Conservation (phyloP, 306 rosid genomes). For the Astragalus glycyphyllos region DNA sequence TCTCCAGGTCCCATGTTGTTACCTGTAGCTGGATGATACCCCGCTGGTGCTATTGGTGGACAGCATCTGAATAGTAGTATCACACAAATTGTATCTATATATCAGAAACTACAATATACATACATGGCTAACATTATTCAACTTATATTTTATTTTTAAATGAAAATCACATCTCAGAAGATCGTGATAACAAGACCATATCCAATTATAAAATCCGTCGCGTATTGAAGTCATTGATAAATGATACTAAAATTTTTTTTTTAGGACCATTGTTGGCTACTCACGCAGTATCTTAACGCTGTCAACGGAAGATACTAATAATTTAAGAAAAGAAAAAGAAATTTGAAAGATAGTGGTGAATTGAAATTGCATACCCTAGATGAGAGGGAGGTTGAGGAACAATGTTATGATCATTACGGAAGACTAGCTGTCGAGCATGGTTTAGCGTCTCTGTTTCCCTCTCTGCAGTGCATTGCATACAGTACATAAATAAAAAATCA, state of each 20-base stretch:
- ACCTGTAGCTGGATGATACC: conserved; percentile 53
- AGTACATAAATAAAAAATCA: conserved; percentile 30
- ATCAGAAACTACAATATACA: not conserved
- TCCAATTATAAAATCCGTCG: too few relatives aligned
- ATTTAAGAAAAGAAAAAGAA: not conserved
- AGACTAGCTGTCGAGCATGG: conserved; percentile 94
- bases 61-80: conserved; percentile 71
- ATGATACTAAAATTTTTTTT: too few relatives aligned
- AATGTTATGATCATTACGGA: conserved; percentile 73
- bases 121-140: too few relatives aligned
- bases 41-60: conserved; percentile 62
- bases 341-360: not conserved
- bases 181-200: too few relatives aligned
- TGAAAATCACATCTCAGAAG: too few relatives aligned
- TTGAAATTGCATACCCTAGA: conserved; percentile 55
- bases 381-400: conserved; percentile 68
- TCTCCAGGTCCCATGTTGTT: conserved; percentile 65
- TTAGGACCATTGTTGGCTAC: too few relatives aligned
- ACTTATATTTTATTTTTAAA: too few relatives aligned
- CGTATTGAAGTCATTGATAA: too few relatives aligned
- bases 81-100: not conserved
- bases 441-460: conserved; percentile 98
- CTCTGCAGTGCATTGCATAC: conserved; percentile 62
- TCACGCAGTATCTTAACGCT: too few relatives aligned
- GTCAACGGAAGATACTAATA: too few relatives aligned